Evolutionary conservation across 2,329 filamentous ascomycete species (phyloP).

Genomic region (Botrytis pseudocinerea): DNA sequence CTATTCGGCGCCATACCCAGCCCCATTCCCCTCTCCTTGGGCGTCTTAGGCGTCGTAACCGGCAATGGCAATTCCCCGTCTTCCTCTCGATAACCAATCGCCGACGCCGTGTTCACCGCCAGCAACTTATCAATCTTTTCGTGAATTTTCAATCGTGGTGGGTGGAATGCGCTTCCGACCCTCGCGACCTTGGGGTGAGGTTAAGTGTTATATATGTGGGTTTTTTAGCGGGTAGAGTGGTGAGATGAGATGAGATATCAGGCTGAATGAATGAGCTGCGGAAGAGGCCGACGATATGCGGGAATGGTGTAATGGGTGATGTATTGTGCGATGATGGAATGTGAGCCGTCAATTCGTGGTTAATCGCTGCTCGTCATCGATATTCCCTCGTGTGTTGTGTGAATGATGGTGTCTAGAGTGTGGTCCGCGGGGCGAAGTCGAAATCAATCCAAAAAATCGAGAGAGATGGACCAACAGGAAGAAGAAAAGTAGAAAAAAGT

Average conservation of each 20-base stretch:
- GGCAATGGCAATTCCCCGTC: constrained; percentile 34
- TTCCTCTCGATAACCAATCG: constrained; percentile 17
- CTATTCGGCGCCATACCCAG: constrained; percentile 44
- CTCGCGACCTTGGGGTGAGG: constrained; percentile 30
- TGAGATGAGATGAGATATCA: background rate
- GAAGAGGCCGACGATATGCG: background rate
- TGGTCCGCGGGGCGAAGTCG: background rate
- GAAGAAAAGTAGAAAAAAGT: background rate
- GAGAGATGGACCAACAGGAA: background rate
- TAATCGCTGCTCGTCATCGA: background rate
- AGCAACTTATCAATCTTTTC: constrained; percentile 31
- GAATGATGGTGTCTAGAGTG: background rate
- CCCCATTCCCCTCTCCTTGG: constrained; percentile 15
- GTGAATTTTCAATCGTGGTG: constrained; percentile 35
- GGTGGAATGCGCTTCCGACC: constrained; percentile 39
- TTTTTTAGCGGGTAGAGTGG: background rate
- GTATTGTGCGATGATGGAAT: background rate
- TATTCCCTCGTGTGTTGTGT: background rate
- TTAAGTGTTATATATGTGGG: background rate
- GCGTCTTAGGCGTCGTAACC: constrained; percentile 37
- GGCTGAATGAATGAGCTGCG: background rate
- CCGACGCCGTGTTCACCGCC: constrained; percentile 33
- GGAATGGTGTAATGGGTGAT: background rate
- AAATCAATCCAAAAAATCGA: background rate
- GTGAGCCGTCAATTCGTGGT: background rate